Base-by-base conservation (phyloP, 345 rosid genomes). In the Erysimum cheiranthoides region DNA sequence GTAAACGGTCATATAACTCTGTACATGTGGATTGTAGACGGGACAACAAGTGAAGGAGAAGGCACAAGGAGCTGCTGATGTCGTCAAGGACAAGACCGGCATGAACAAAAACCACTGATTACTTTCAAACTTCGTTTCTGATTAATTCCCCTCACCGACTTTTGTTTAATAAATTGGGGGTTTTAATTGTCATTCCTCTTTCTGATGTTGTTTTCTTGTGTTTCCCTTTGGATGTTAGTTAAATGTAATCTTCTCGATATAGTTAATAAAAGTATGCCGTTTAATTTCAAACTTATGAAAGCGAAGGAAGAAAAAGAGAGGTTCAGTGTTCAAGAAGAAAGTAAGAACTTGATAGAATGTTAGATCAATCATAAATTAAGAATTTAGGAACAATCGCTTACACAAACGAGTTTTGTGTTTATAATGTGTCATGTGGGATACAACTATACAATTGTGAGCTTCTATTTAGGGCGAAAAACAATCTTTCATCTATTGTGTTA, bases 41-140 rank as follows among this genome's bases (percentile, higher is more conserved):
- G 90, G 90, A 13, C 81, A 82, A 80, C 89, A 86, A 81, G 8
- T 88, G 79, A 81, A 77, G 82, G 79, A 74, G 5, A 85, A 78
- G 75, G 89, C 93, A 67, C 83, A 84, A 77, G 96, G 85, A 67
- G 92, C 93, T 53, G 85, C 84, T 43, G 90, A 90, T n/a, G 90
- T 88, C 3, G 89, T 85, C 1, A 88, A 82, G 86, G 73, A 88
- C 54, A 89, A 89, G 36, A 84, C 89, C 9, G 89, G 87, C 45
- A 61, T 80, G 86, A 87, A 85, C 74, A 84, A 81, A 16, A 77
- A 63, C 75, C 38, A 32, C 14, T 63, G 36, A 70, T 10, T n/a
- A 57, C 12, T 51, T 76, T 43, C 28, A 35, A 31, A 1, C 35
- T 35, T 62, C 18, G 10, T 8, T 32, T 32, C 27, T 61, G 10